Evolutionary conservation across 306 rosid species (phyloP), one percentile per base, ranked within the genome.

Genomic region (Dryas alaskensis): DNA sequence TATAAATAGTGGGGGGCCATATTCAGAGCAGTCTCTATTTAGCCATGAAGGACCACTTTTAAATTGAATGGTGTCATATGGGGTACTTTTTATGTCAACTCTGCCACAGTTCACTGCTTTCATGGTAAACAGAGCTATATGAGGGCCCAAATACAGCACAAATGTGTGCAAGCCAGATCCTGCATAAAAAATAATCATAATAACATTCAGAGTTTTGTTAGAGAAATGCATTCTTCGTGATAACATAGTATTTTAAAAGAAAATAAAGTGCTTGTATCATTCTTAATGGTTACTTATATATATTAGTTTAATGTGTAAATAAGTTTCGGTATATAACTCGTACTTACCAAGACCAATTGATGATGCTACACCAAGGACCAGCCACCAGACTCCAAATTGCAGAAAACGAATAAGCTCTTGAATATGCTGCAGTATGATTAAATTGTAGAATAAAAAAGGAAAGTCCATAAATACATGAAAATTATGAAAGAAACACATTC

Each of bases 31-130:
- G 62, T 85, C 80, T 75, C 77, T 89, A 68, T 87, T 83, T 60
- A 89, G 84, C 94, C 94, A 89, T 39, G 94, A 85, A 67, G 94
- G 89, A 71, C 85, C 75, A 49, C 77, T 83, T 67, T 83, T 81
- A 77, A 85, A 81, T 69, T 85, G 89, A 77, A 83, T 81, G 42
- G 94, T 86, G 75, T 89, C 91, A 83, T 84, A 89, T 3, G 87
- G 86, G 72, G 94, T 86, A 76, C 84, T 83, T 80, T 89, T 89
- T 76, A 89, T 44, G 75, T 71, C 75, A 57, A 71, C 75, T 58
- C 75, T 71, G 55, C 75, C 75, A 13, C 75, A 71, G 3, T 71
- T 44, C 75, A 71, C 75, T 0, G 66, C 66, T 45, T 71, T 71
- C 66, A 71, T 71, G 16, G 66, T 71, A 45, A 71, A 71, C 10